phyloP scores from a whole-genome alignment of 2,329 filamentous ascomycete genomes.

The Drechmeria coniospora region DNA sequence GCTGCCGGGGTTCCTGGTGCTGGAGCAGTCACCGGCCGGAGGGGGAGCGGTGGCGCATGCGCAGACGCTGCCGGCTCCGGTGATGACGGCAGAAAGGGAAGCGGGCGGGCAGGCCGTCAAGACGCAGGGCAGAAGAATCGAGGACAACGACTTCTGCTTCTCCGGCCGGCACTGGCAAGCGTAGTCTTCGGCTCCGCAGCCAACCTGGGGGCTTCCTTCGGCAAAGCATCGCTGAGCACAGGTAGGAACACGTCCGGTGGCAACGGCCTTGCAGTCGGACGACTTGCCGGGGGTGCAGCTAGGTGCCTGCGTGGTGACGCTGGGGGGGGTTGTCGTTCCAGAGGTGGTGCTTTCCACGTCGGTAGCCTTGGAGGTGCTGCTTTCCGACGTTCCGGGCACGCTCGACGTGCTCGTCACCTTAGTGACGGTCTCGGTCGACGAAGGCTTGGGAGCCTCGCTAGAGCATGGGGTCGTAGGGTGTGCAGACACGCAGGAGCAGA shows the following conservation, averaged over 20 bases:
- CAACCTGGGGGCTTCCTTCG: conserved; percentile 9
- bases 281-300: conserved; percentile 5
- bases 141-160: conserved; percentile 9
- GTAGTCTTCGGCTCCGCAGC: conserved; percentile 13
- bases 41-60: conserved; percentile 6
- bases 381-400: too few relatives aligned
- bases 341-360: too few relatives aligned
- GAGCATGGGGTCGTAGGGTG: too few relatives aligned
- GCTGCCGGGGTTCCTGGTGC: too few relatives aligned
- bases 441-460: too few relatives aligned
- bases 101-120: conserved; percentile 10
- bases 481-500: too few relatives aligned
- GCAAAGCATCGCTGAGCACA: conserved; percentile 14
- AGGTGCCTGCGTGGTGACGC: too few relatives aligned
- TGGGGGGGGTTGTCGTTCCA: too few relatives aligned
- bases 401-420: too few relatives aligned
- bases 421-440: too few relatives aligned
- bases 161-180: conserved; percentile 13
- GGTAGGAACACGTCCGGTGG: conserved; percentile 10
- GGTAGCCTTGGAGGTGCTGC: too few relatives aligned
- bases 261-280: conserved; percentile 11
- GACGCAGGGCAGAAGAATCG: conserved; percentile 13
- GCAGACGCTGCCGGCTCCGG: conserved; percentile 11
- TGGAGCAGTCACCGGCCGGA: conserved; percentile 2
- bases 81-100: conserved; percentile 11